These are phyloP conservation scores for Phialophora verrucosa DNA, from an alignment of 2,329 filamentous ascomycete genomes.

Conservation along the genomic window DNA sequence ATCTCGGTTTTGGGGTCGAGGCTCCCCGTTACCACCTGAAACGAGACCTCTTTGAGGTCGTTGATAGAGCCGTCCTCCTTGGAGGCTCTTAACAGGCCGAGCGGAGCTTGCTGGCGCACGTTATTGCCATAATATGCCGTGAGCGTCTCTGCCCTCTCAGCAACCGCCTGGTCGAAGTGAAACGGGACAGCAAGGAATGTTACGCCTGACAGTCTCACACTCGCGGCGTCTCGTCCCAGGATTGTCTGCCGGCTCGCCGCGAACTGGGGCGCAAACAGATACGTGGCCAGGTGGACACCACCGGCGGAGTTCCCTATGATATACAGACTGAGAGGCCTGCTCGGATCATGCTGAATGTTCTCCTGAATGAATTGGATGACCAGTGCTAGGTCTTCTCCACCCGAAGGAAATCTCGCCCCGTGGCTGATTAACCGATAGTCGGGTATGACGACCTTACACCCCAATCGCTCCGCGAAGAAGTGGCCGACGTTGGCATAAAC, in stretches of 20 bases:
- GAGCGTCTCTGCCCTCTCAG: conserved; percentile 16
- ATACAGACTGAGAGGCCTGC: conserved; percentile 44
- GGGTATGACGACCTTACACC: conserved; percentile 46
- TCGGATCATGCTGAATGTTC: conserved; percentile 37
- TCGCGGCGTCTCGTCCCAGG: background rate
- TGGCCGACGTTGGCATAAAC: conserved; percentile 48
- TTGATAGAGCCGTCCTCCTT: conserved; percentile 10
- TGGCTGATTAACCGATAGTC: conserved; percentile 51
- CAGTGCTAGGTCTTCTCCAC: conserved; percentile 48
- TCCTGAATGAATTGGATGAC: conserved; percentile 46
- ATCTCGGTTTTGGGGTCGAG: conserved; percentile 35
- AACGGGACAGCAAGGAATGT: conserved; percentile 13
- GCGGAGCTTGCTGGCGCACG: conserved; percentile 5
- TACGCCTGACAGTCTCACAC: background rate
- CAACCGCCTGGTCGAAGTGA: conserved; percentile 6
- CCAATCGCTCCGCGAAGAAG: conserved; percentile 47
- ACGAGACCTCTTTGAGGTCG: conserved; percentile 16
- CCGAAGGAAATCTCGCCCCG: conserved; percentile 50
- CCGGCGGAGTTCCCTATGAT: conserved; percentile 52
- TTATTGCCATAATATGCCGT: conserved; percentile 26
- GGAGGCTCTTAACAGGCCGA: conserved; percentile 27
- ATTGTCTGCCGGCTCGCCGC: background rate
- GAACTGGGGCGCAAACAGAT: conserved; percentile 41
- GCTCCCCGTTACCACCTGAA: conserved; percentile 20
- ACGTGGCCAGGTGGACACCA: conserved; percentile 48